phyloP scores from a whole-genome alignment of 2,329 filamentous ascomycete species.

The Paraphaeosphaeria minitans region DNA sequence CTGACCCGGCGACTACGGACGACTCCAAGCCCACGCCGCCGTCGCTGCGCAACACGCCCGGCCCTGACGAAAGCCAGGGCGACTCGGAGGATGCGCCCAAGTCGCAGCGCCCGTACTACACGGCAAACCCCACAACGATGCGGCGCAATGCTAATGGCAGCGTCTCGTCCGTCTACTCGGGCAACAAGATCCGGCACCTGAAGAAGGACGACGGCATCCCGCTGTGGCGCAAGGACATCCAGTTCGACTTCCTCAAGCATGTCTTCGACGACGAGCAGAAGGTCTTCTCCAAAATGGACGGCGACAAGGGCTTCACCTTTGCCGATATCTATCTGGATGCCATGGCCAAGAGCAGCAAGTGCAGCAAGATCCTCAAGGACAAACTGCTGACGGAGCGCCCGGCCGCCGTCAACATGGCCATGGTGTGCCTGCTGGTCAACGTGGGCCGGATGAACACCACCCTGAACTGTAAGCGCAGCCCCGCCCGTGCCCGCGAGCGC shows the following conservation, averaged over 20 bases:
- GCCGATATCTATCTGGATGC: slow-evolving; percentile 98
- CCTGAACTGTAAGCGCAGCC: slow-evolving; percentile 77
- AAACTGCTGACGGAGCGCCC: slow-evolving; percentile 91
- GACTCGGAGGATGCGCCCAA: slow-evolving; percentile 35
- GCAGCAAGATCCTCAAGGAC: slow-evolving; percentile 96
- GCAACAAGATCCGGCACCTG: slow-evolving; percentile 79
- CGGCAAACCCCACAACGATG: slow-evolving; percentile 57
- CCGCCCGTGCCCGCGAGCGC: background rate
- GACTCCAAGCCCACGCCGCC: slow-evolving; percentile 34
- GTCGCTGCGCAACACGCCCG: slow-evolving; percentile 37
- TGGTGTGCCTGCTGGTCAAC: slow-evolving; percentile 97
- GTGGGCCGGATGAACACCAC: slow-evolving; percentile 99
- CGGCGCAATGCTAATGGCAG: slow-evolving; percentile 68
- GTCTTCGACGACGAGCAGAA: slow-evolving; percentile 76
- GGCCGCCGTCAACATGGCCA: slow-evolving; percentile 96
- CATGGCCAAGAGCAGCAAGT: slow-evolving; percentile 98
- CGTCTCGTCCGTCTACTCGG: slow-evolving; percentile 69
- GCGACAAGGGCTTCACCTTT: slow-evolving; percentile 74
- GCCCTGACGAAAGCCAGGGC: slow-evolving; percentile 37
- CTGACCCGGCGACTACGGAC: slow-evolving; percentile 42
- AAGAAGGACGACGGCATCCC: slow-evolving; percentile 91
- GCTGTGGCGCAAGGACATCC: slow-evolving; percentile 85
- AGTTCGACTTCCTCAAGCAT: slow-evolving; percentile 81
- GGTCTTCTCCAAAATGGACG: slow-evolving; percentile 91
- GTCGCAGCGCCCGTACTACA: slow-evolving; percentile 47